phyloP scores from a whole-genome alignment of 78 protist species.

The Cavenderia fasciculata region DNA sequence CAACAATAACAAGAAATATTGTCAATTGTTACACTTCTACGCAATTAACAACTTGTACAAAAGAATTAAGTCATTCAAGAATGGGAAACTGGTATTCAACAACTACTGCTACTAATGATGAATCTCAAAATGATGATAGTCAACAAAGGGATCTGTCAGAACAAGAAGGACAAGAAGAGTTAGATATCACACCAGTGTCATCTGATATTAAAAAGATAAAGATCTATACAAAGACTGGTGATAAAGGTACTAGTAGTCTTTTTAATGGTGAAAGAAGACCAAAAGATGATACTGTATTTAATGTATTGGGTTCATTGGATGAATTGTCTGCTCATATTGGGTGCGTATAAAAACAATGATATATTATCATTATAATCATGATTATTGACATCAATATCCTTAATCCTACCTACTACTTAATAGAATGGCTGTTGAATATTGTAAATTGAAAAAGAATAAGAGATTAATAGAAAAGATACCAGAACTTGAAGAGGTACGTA shows the following conservation, averaged over 20 bases:
- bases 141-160: too few species aligned
- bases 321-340: conserved; percentile 82
- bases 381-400: too few species aligned
- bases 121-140: too few species aligned
- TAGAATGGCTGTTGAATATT: neutral
- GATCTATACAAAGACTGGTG: conserved; percentile 79
- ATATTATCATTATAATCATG: neutral
- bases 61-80: too few species aligned
- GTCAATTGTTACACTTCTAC: too few species aligned
- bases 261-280: conserved; percentile 87
- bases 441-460: neutral
- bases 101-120: too few species aligned
- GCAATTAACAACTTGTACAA: too few species aligned
- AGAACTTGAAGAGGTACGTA: conserved; percentile 6
- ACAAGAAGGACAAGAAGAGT: too few species aligned
- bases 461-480: neutral
- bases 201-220: conserved; percentile 29
- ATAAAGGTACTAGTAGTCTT: conserved; percentile 77
- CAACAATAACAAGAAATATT: too few species aligned
- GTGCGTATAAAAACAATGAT: neutral
- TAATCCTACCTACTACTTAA: too few species aligned
- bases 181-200: too few species aligned
- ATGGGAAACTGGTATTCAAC: too few species aligned
- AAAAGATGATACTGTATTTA: conserved; percentile 88
- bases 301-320: conserved; percentile 91